Evolutionary conservation across 129 eudicot species (phyloP).

Genomic region (sunflower (Helianthus annuus)): HanXRQr2.0-SUNRISE NC_035437.2:142778550-142779049

Average conservation of each 20-base stretch:
- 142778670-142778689: neutral
- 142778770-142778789: neutral
- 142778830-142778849: neutral
- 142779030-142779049: too few relatives aligned
- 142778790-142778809: neutral
- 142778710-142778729: neutral
- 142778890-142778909: neutral
- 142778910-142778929: too few relatives aligned
- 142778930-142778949: too few relatives aligned
- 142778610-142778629: neutral
- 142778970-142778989: too few relatives aligned
- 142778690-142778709: neutral
- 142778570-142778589: neutral
- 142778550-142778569: neutral
- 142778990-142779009: too few relatives aligned
- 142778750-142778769: neutral
- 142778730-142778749: neutral
- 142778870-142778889: neutral
- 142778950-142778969: too few relatives aligned
- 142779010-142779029: too few relatives aligned
- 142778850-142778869: neutral
- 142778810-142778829: neutral
- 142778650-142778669: neutral
- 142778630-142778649: neutral
- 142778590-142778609: neutral